A percentile compares a stretch with the other conserved stretches of the same genome.
phyloP scores from a whole-genome alignment of 1,284 basidiomycete species.

The Trichosporon faecale region DNA sequence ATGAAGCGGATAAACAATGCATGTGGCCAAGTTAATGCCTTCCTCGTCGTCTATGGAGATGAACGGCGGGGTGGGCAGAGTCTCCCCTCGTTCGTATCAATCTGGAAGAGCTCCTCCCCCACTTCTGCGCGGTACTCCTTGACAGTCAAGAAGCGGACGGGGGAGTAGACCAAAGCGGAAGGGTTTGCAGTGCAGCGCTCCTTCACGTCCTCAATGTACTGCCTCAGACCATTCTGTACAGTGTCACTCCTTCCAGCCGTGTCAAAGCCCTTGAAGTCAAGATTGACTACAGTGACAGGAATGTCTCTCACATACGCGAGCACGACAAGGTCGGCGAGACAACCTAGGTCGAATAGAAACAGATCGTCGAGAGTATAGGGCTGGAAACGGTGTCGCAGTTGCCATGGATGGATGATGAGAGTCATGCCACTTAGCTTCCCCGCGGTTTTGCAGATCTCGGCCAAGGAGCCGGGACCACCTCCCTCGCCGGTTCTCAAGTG shows the following conservation, averaged over 20 bases:
- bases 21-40: background rate
- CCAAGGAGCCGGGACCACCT: background rate
- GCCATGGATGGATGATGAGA: background rate
- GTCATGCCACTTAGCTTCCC: background rate
- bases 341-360: too few species aligned
- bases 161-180: background rate
- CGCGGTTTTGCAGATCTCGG: background rate
- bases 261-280: background rate
- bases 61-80: background rate
- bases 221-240: background rate
- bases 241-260: background rate
- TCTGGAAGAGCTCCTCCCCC: background rate
- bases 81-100: background rate
- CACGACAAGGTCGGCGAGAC: background rate
- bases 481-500: background rate
- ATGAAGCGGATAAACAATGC: background rate
- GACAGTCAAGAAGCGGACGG: background rate
- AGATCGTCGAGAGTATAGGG: too few species aligned
- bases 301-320: background rate
- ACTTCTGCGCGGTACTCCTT: background rate
- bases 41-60: background rate
- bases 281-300: background rate
- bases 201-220: background rate
- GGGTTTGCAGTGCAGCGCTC: background rate
- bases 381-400: background rate